Conservation (phyloP, 371 early-diverging fungal genomes). For the Fennellomyces sp. region DNA sequence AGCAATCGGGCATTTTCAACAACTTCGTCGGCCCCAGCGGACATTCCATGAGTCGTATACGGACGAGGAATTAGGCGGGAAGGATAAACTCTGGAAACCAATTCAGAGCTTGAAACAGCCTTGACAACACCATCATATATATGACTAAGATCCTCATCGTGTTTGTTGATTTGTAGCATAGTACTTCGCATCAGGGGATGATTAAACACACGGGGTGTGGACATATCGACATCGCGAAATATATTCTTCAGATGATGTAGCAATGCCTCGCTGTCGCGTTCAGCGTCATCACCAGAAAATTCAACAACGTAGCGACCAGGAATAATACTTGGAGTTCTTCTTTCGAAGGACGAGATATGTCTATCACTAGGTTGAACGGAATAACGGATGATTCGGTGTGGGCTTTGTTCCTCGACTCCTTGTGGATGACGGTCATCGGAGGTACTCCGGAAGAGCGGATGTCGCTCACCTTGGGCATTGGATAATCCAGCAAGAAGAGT, state of each 20-base stretch:
- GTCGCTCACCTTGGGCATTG: too few species aligned
- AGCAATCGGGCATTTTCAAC: conserved; percentile 5
- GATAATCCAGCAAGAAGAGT: too few species aligned
- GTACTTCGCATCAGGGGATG: conserved; percentile 36
- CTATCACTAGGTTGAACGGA: neutral
- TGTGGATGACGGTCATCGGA: too few species aligned
- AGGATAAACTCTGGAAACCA: conserved; percentile 32
- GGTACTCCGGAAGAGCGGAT: too few species aligned
- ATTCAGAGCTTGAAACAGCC: conserved; percentile 19
- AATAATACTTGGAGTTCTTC: conserved; percentile 1
- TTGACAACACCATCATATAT: conserved; percentile 13
- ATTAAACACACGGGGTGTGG: conserved; percentile 22
- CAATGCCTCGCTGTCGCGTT: conserved; percentile 7
- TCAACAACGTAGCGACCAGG: conserved; percentile 45
- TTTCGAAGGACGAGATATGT: neutral
- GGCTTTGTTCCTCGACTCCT: too few species aligned
- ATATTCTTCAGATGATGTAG: conserved; percentile 21
- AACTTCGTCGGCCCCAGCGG: neutral
- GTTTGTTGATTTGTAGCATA: conserved; percentile 20
- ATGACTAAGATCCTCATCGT: conserved; percentile 1
- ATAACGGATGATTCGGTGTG: too few species aligned
- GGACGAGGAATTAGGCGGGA: conserved; percentile 35
- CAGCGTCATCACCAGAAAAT: conserved; percentile 13
- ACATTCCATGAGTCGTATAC: too few species aligned
- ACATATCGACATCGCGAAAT: conserved; percentile 22